Evolutionary conservation across 352 stramenopile species (phyloP).

Genomic region (Thraustotheca clavata): DNA sequence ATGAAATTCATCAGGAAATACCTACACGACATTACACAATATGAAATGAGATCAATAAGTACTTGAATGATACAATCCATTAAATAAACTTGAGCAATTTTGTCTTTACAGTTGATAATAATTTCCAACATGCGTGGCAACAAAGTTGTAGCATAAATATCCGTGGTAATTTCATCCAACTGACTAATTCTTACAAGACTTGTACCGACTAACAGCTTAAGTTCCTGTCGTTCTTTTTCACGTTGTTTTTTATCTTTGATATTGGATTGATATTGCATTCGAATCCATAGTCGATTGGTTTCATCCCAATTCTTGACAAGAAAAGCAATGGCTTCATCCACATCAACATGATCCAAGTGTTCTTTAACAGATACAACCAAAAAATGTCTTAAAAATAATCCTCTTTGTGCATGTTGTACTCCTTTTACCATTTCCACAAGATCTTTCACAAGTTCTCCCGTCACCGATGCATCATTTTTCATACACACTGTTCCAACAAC

Average conservation of each 20-base stretch:
- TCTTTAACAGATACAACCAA: constrained; percentile 88
- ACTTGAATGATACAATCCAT: constrained; percentile 98
- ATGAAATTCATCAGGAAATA: constrained; percentile 98
- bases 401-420: constrained; percentile 96
- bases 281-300: constrained; percentile 99
- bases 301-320: constrained; percentile 96
- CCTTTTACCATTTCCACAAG: constrained; percentile 98
- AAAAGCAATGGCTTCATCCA: constrained; percentile 92
- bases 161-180: constrained; percentile 89
- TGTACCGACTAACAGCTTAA: constrained; percentile 95
- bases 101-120: constrained; percentile 92
- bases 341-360: constrained; percentile 86
- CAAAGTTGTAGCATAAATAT: constrained; percentile 85
- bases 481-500: constrained; percentile 96
- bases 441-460: constrained; percentile 93
- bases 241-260: constrained; percentile 72
- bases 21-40: constrained; percentile 16
- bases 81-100: constrained; percentile 96
- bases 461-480: constrained; percentile 53
- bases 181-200: constrained; percentile 96
- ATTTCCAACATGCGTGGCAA: constrained; percentile 90
- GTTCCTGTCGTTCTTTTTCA: constrained; percentile 87
- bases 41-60: neutral
- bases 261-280: constrained; percentile 88
- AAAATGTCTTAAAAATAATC: constrained; percentile 98